Percentiles rank a stretch among this genome's conserved stretches.
phyloP scores from a whole-genome alignment of 768 basidiomycete species.

The Leucogyrophana mollusca region DNA sequence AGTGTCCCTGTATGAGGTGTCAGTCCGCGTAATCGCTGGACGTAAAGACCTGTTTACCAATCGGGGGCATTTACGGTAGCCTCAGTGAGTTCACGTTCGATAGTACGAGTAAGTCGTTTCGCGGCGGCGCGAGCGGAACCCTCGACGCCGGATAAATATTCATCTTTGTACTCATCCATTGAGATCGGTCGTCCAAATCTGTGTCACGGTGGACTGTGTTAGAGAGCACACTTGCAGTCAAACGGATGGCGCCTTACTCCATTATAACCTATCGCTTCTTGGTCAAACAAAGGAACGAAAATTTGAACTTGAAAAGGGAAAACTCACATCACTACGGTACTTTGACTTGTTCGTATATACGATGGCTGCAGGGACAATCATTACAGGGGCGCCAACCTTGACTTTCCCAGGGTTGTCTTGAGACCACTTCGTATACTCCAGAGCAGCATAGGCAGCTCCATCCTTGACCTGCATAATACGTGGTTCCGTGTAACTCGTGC shows the following conservation, averaged over 20 bases:
- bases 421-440: conserved; percentile 88
- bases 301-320: conserved; percentile 24
- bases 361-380: conserved; percentile 81
- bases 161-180: conserved; percentile 69
- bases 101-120: conserved; percentile 76
- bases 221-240: conserved; percentile 7
- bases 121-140: conserved; percentile 75
- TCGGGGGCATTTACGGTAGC: conserved; percentile 90
- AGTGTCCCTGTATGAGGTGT: conserved; percentile 66
- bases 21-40: conserved; percentile 10
- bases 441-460: conserved; percentile 91
- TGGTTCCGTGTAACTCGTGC: conserved; percentile 91
- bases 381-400: conserved; percentile 37
- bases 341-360: conserved; percentile 96
- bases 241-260: conserved; percentile 47
- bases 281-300: conserved; percentile 13
- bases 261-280: conserved; percentile 56
- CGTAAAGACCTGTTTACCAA: conserved; percentile 61
- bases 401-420: conserved; percentile 48
- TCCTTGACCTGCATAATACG: conserved; percentile 92
- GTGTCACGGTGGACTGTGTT: conserved; percentile 7
- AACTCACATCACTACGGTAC: conserved; percentile 84
- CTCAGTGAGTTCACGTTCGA: conserved; percentile 69
- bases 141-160: conserved; percentile 72
- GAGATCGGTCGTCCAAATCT: conserved; percentile 85